phyloP scores from a whole-genome alignment of 805 yeast species.

The Monosporozyma aerobia region DNA sequence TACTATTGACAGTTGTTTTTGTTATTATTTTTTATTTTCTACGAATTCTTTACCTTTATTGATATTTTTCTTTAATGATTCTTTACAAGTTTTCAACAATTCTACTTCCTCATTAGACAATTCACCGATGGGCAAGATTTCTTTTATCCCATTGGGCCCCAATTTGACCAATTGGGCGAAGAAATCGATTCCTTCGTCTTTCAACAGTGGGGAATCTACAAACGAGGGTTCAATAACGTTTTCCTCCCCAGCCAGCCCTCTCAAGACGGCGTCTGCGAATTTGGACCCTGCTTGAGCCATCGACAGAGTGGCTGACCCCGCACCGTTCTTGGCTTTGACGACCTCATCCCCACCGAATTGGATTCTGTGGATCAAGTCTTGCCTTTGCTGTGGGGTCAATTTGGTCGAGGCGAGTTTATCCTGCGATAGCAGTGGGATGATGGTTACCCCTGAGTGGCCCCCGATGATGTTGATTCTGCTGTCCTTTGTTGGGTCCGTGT shows the following conservation, averaged over 20 bases:
- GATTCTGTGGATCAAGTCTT: constrained; percentile 72
- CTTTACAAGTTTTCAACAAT: constrained; percentile 74
- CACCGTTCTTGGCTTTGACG: constrained; percentile 88
- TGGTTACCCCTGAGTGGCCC: constrained; percentile 93
- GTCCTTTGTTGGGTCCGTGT: constrained; percentile 29
- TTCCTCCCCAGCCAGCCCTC: constrained; percentile 55
- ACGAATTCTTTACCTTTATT: constrained; percentile 89
- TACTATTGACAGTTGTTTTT: background rate
- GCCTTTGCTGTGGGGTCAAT: constrained; percentile 32
- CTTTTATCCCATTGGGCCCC: constrained; percentile 83
- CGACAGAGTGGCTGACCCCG: constrained; percentile 89
- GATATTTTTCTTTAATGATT: constrained; percentile 83
- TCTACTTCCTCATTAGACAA: constrained; percentile 73
- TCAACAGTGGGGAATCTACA: constrained; percentile 75
- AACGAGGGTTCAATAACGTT: constrained; percentile 61
- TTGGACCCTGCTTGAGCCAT: constrained; percentile 90
- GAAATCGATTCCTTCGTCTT: constrained; percentile 88
- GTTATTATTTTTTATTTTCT: constrained; percentile 11
- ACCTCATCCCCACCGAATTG: constrained; percentile 97
- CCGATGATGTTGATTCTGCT: constrained; percentile 40
- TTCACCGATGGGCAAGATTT: constrained; percentile 69
- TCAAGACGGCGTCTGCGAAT: constrained; percentile 55
- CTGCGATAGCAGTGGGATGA: constrained; percentile 71
- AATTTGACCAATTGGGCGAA: constrained; percentile 91
- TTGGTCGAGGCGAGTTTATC: constrained; percentile 9